These are phyloP conservation scores for Teratosphaeria pseudoeucalypti DNA, from an alignment of 2,329 filamentous ascomycete genomes.

Conservation along the genomic window DNA sequence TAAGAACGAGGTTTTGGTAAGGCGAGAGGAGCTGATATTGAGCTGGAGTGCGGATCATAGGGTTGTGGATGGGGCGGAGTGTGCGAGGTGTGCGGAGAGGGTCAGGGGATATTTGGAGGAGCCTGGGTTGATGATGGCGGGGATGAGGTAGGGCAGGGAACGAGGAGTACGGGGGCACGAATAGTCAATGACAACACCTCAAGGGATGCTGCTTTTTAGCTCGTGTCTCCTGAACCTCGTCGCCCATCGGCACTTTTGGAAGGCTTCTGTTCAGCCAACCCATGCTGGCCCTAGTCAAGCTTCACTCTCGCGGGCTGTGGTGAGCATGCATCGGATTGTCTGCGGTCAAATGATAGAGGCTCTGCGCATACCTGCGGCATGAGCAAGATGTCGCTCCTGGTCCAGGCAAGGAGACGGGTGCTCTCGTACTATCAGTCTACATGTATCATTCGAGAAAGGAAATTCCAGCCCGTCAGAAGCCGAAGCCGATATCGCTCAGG, in stretches of 20 bases:
- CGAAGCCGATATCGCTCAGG: constrained; percentile 1
- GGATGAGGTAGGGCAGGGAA: constrained; percentile 48
- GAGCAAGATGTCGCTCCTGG: not conserved
- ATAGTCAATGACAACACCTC: not conserved
- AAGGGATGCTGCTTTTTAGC: not conserved
- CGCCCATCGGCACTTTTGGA: too few species aligned
- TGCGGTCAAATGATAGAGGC: not conserved
- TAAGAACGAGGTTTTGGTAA: constrained; percentile 47
- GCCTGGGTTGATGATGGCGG: constrained; percentile 77
- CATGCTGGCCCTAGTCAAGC: not conserved
- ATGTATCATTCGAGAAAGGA: not conserved
- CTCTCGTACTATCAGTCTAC: not conserved
- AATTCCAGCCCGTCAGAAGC: constrained; percentile 13
- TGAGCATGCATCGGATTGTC: not conserved
- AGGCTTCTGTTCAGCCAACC: too few species aligned
- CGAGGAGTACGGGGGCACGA: not conserved
- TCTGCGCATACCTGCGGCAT: not conserved
- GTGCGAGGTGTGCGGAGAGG: constrained; percentile 78
- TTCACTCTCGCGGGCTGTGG: too few species aligned
- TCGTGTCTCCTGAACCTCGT: not conserved
- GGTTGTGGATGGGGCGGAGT: constrained; percentile 87
- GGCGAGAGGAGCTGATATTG: constrained; percentile 74
- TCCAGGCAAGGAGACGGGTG: not conserved
- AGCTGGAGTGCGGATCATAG: constrained; percentile 96
- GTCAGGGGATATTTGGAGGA: constrained; percentile 71